Percentiles rank a stretch among this genome's conserved stretches.
Conservation (phyloP, 768 basidiomycete species). For the Rubroboletus pulcherrimus region DNA sequence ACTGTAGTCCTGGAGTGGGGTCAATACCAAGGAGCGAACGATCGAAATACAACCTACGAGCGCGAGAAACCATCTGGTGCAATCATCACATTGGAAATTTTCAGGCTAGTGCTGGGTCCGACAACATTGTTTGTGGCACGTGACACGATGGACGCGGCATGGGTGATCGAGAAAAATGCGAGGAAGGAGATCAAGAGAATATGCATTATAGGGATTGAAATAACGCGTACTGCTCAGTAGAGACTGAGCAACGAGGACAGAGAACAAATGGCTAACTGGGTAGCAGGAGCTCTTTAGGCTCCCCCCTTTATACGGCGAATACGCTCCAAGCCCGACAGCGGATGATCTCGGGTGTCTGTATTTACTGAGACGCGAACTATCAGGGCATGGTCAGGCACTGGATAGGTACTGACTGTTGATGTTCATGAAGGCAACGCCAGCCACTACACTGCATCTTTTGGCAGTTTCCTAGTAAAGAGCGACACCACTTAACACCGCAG, state of each 20-base stretch:
- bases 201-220: slow-evolving; percentile 10
- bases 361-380: neutral
- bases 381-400: neutral
- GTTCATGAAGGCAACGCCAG: neutral
- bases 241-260: neutral
- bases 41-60: slow-evolving; percentile 30
- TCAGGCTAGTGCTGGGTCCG: slow-evolving; percentile 27
- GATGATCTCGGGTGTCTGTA: neutral
- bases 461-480: neutral
- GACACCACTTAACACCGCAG: neutral
- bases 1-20: slow-evolving; percentile 20
- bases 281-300: neutral
- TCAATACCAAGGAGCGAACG: neutral
- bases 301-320: neutral
- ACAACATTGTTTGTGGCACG: slow-evolving; percentile 4
- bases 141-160: slow-evolving; percentile 20
- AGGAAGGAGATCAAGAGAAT: neutral
- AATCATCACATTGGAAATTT: slow-evolving; percentile 39
- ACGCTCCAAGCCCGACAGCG: neutral
- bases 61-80: slow-evolving; percentile 49
- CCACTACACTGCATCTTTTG: neutral
- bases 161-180: slow-evolving; percentile 1
- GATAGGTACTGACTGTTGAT: neutral
- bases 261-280: neutral
- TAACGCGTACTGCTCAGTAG: neutral